These are phyloP conservation scores for Candida ovalis DNA, from an alignment of 805 yeast species.

Conservation along the genomic window DNA sequence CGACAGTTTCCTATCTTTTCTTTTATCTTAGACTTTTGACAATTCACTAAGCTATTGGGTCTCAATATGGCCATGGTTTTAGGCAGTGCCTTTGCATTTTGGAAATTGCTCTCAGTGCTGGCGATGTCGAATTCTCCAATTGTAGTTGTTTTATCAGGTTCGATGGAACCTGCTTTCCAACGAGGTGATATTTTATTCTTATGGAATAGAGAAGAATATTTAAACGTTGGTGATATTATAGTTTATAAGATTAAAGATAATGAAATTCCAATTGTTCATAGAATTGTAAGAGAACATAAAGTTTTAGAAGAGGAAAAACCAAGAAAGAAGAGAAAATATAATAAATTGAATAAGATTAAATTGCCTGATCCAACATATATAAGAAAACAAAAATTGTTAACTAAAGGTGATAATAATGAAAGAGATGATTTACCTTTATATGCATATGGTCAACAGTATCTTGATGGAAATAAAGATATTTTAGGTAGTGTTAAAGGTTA, in stretches of 20 bases:
- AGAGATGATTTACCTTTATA: conserved; percentile 87
- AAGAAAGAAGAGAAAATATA: conserved; percentile 14
- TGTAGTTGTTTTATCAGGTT: conserved; percentile 95
- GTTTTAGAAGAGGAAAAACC: conserved; percentile 24
- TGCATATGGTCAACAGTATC: conserved; percentile 68
- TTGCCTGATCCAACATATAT: conserved; percentile 2
- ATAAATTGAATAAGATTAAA: conserved; percentile 8
- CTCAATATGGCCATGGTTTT: conserved; percentile 74
- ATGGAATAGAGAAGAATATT: conserved; percentile 74
- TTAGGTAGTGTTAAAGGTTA: conserved; percentile 93
- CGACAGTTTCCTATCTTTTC: too few relatives aligned
- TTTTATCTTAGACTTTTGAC: too few relatives aligned
- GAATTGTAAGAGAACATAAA: conserved; percentile 84
- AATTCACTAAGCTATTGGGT: too few relatives aligned
- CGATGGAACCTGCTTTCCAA: conserved; percentile 99
- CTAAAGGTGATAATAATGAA: conserved; percentile 96
- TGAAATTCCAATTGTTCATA: conserved; percentile 92
- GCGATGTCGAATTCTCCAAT: conserved; percentile 88
- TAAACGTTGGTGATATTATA: conserved; percentile 86
- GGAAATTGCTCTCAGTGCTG: conserved; percentile 76
- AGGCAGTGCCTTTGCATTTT: conserved; percentile 85
- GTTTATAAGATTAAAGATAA: conserved; percentile 82
- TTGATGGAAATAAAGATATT: conserved; percentile 73
- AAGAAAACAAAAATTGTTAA: conserved; percentile 60
- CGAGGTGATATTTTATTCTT: conserved; percentile 91